phyloP scores from a whole-genome alignment of 177 flowering plant genomes.

The Telopea speciosissima region DNA sequence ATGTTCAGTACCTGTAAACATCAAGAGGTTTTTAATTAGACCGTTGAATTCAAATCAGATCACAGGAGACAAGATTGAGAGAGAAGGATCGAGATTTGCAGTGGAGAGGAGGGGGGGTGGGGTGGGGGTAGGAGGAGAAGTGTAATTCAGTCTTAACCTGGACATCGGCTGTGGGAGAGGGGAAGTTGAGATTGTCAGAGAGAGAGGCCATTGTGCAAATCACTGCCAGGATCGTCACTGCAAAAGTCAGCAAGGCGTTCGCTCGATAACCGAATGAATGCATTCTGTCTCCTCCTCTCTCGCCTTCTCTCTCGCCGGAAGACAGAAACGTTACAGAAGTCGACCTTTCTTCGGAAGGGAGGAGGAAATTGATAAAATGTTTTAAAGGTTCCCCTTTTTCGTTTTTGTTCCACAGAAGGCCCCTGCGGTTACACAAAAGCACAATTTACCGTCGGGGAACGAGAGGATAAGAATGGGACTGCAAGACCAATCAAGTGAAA shows the following conservation, averaged over 20 bases:
- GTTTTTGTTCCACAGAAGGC: no score
- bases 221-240: constrained; percentile 66
- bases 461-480: no score
- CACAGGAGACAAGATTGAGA: background rate
- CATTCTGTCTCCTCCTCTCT: constrained; percentile 31
- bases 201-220: constrained; percentile 74
- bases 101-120: background rate
- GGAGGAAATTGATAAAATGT: no score
- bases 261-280: constrained; percentile 78
- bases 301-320: no score
- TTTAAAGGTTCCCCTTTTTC: no score
- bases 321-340: no score
- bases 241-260: constrained; percentile 69
- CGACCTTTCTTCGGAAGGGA: no score
- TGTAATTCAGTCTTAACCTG: constrained; percentile 34
- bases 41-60: background rate
- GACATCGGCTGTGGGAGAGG: constrained; percentile 61
- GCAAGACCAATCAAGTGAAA: no score
- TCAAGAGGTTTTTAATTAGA: background rate
- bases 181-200: constrained; percentile 65
- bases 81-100: background rate
- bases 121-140: no score
- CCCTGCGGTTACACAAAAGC: no score
- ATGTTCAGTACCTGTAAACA: constrained; percentile 53
- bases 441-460: no score